Evolutionary conservation across 2,329 filamentous ascomycete species (phyloP).

Genomic region (Curvularia sp.): DNA sequence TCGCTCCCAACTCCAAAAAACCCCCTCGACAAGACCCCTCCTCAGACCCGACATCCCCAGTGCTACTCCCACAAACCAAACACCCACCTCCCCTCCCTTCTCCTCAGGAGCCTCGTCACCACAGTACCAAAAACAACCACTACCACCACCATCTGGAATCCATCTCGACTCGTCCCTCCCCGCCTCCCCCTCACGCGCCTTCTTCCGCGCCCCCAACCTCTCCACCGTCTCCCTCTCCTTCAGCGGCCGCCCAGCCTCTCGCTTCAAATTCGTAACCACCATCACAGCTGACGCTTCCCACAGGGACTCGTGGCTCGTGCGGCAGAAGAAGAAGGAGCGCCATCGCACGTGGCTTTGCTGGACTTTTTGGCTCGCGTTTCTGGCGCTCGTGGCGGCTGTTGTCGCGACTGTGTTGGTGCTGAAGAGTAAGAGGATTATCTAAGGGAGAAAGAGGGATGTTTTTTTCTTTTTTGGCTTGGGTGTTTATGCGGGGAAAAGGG

Average conservation of each 20-base stretch:
- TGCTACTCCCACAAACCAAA: not conserved
- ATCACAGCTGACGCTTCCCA: constrained; percentile 37
- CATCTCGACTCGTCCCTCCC: not conserved
- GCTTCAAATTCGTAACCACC: constrained; percentile 45
- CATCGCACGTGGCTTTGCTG: constrained; percentile 58
- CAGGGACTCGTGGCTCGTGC: constrained; percentile 63
- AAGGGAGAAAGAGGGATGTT: constrained; percentile 4
- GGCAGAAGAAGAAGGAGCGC: constrained; percentile 57
- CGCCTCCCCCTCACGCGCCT: constrained; percentile 6
- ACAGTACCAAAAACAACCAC: not conserved
- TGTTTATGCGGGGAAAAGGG: not conserved
- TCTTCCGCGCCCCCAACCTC: constrained; percentile 22
- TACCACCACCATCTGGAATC: not conserved
- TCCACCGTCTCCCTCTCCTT: constrained; percentile 36
- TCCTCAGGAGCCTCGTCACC: not conserved
- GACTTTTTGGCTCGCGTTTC: constrained; percentile 55
- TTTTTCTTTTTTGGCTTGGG: not conserved
- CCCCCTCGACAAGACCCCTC: constrained; percentile 19
- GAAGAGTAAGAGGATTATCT: constrained; percentile 40
- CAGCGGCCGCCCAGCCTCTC: constrained; percentile 32
- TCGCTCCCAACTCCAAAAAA: constrained; percentile 20
- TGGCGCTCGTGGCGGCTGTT: constrained; percentile 55
- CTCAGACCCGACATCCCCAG: constrained; percentile 9
- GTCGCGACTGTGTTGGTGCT: constrained; percentile 57
- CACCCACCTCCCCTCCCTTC: not conserved